Evolutionary conservation across 805 yeast species (phyloP), one percentile per base, ranked within the genome.

Genomic region (Monosporozyma unispora): DNA sequence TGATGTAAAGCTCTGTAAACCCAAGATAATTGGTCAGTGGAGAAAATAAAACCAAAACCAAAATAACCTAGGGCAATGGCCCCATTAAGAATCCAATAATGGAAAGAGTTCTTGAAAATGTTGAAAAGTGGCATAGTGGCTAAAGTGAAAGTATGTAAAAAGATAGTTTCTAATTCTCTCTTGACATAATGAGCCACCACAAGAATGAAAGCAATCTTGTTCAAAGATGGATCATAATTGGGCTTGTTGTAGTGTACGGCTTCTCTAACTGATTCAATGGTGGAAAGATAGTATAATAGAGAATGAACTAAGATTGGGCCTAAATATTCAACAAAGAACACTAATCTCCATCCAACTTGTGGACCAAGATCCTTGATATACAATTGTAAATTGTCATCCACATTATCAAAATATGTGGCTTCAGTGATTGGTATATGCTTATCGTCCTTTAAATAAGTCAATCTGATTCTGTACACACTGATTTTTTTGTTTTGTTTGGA

Each of bases 61-160:
- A 69, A 81, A 77, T 83, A 57, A 71, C 60, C 54, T 54, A 75
- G 42, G 56, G 75, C 56, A 70, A 74, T 65, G 11, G 78, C 63
- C 8, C 98, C 97, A 48, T 89, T 84, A 56, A 91, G 71, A n/a
- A 87, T 66, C 97, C 97, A 91, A 70, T 93, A 93, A 67, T 93
- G 97, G 56, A 78, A 73, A 38, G 89, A 82, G 71, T 93, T 93
- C 70, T 90, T 88, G 76, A 91, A 86, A 51, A 93, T 69, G 68
- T 88, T 86, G 64, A 80, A 77, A 41, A 85, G 60, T 3, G 99
- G 99, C 99, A 93, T 93, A 12, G 99, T 93, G 23, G 87, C 81
- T 51, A 81, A 73, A 21, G 96, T 86, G 64, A 93, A 93, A 53
- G 77, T 75, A 70, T 93, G 99, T 47, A 93, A 82, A 61, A 80